Conservation (phyloP, 2,329 filamentous ascomycete genomes). For the Exophiala viscosa region DNA sequence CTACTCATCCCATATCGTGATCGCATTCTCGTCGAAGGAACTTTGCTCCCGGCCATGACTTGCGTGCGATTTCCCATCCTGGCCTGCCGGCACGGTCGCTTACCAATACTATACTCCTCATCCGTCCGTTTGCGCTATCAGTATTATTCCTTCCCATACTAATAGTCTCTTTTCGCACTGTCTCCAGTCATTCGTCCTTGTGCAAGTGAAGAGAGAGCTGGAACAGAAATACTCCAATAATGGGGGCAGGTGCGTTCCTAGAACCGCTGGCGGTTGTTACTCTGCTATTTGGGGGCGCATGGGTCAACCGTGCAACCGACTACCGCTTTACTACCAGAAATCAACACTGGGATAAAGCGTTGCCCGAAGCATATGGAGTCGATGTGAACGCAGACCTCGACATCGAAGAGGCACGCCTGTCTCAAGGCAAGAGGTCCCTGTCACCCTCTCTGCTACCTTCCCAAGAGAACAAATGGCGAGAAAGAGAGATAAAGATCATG, state of each 20-base stretch:
- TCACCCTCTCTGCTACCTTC: slow-evolving; percentile 42
- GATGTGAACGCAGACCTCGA: slow-evolving; percentile 12
- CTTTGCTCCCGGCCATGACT: too few relatives aligned
- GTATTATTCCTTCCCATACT: too few relatives aligned
- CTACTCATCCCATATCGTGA: too few relatives aligned
- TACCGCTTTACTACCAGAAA: slow-evolving; percentile 29
- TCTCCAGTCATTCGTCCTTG: background rate
- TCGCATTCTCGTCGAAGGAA: too few relatives aligned
- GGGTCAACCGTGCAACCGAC: slow-evolving; percentile 54
- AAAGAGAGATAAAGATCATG: slow-evolving; percentile 47
- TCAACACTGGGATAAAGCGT: slow-evolving; percentile 21
- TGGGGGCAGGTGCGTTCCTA: slow-evolving; percentile 56
- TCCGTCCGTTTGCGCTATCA: too few relatives aligned
- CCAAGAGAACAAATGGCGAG: slow-evolving; percentile 49
- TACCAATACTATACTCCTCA: too few relatives aligned
- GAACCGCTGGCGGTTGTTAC: slow-evolving; percentile 61
- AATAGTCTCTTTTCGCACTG: too few relatives aligned
- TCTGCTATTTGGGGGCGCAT: slow-evolving; percentile 59
- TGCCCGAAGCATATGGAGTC: slow-evolving; percentile 6
- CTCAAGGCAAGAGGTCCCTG: slow-evolving; percentile 28
- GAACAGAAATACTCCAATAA: slow-evolving; percentile 26
- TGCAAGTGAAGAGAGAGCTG: background rate
- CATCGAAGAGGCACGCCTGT: slow-evolving; percentile 16
- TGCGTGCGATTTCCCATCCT: too few relatives aligned
- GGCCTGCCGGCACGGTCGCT: too few relatives aligned